Conservation (phyloP, 345 rosid species). For the Eucalyptus cloeziana region DNA sequence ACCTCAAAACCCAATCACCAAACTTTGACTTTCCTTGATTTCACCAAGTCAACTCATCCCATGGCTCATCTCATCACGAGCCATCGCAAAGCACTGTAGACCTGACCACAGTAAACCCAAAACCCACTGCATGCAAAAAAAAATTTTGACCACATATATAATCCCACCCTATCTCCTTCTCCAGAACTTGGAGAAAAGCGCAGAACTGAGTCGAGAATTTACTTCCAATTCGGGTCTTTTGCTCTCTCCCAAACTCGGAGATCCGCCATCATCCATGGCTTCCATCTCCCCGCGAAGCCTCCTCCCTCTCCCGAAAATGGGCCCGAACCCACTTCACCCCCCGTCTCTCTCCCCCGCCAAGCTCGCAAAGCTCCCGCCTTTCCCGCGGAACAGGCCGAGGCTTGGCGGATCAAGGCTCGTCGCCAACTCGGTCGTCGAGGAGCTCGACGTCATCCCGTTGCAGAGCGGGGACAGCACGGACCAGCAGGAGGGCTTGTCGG, state of each 20-base stretch:
- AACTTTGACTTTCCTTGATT: not conserved
- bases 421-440: conserved; percentile 37
- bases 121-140: not conserved
- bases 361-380: conserved; percentile 8
- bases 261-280: conserved; percentile 28
- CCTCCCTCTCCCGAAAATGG: conserved; percentile 39
- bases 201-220: not conserved
- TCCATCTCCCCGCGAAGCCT: conserved; percentile 48
- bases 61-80: not conserved
- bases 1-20: not conserved
- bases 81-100: not conserved
- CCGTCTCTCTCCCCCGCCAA: conserved; percentile 2
- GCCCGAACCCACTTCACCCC: conserved; percentile 8
- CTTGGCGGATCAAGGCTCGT: conserved; percentile 16
- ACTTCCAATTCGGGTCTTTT: not conserved
- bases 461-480: conserved; percentile 43
- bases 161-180: not conserved
- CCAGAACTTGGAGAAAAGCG: not conserved
- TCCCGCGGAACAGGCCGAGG: conserved; percentile 26
- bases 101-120: not conserved
- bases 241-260: not conserved
- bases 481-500: conserved; percentile 43
- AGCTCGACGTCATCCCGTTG: conserved; percentile 47
- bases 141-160: not conserved
- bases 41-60: not conserved